Evolutionary conservation across 805 yeast genomes (phyloP).

Genomic region (Saturnispora gosingensis): DNA sequence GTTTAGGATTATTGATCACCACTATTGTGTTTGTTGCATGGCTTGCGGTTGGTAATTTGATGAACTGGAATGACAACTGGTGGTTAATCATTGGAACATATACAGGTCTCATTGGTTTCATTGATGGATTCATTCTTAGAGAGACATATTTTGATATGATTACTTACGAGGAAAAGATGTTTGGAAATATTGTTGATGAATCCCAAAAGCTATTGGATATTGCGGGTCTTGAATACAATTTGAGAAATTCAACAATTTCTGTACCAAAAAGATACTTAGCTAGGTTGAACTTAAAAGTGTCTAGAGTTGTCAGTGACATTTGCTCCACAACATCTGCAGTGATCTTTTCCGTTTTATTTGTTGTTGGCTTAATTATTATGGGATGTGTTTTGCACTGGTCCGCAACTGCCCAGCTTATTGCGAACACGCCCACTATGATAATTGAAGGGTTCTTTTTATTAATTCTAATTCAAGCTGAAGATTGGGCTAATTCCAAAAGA

Average conservation of each 20-base stretch:
- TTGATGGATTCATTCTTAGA: constrained; percentile 35
- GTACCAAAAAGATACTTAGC: constrained; percentile 8
- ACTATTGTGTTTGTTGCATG: constrained; percentile 28
- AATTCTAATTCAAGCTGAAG: constrained; percentile 32
- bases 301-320: constrained; percentile 19
- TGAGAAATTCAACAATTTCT: not conserved
- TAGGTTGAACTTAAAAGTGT: constrained; percentile 8
- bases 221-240: constrained; percentile 16
- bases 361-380: constrained; percentile 24
- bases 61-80: constrained; percentile 33
- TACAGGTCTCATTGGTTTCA: constrained; percentile 35
- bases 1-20: constrained; percentile 31
- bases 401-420: constrained; percentile 32
- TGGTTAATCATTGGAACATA: constrained; percentile 40
- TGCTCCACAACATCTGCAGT: constrained; percentile 30
- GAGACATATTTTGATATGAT: constrained; percentile 28
- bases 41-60: constrained; percentile 29
- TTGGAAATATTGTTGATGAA: constrained; percentile 23
- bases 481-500: constrained; percentile 18
- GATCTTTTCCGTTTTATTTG: constrained; percentile 19
- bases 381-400: constrained; percentile 31
- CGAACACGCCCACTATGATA: constrained; percentile 36
- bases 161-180: constrained; percentile 18
- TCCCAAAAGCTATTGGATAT: constrained; percentile 25
- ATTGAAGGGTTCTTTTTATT: constrained; percentile 34